Percentiles rank a stretch among this genome's conserved stretches.
Conservation (phyloP, 2,329 filamentous ascomycete genomes). For the Arthrobotrys entomopaga region DNA sequence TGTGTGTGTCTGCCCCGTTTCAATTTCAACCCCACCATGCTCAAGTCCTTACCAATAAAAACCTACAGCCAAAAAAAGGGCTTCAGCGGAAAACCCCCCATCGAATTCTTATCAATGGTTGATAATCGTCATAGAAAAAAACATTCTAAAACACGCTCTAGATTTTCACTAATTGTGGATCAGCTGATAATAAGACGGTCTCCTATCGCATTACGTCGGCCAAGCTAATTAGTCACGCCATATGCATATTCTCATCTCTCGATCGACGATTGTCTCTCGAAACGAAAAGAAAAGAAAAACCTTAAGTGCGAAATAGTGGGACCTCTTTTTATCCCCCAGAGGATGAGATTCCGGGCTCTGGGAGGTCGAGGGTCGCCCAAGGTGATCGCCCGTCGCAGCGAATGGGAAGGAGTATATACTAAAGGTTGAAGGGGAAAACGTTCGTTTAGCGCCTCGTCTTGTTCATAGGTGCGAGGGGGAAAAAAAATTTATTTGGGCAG, state of each 20-base stretch:
- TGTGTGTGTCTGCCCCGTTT: not conserved
- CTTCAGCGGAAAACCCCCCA: constrained; percentile 15
- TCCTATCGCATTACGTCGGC: constrained; percentile 28
- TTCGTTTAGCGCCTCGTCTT: constrained; percentile 19
- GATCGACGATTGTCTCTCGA: constrained; percentile 15
- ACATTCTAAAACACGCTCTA: constrained; percentile 16
- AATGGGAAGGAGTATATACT: constrained; percentile 2
- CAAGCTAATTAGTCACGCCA: constrained; percentile 42
- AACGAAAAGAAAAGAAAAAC: too few species aligned
- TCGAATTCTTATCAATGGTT: constrained; percentile 1
- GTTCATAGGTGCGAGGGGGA: not conserved
- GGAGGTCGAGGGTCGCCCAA: not conserved
- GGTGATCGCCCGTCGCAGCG: not conserved
- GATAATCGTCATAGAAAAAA: constrained; percentile 2
- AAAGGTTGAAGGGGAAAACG: constrained; percentile 25
- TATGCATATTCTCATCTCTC: not conserved
- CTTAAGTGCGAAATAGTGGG: not conserved
- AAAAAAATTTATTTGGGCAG: constrained; percentile 6
- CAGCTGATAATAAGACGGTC: constrained; percentile 23
- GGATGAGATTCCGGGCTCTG: constrained; percentile 20
- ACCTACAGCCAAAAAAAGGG: constrained; percentile 1
- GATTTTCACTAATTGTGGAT: constrained; percentile 9
- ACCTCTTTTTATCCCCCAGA: constrained; percentile 2
- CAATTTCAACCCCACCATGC: not conserved
- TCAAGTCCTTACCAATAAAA: not conserved